Percentiles rank a stretch among this genome's conserved stretches.
phyloP scores from a whole-genome alignment of 805 yeast genomes.

The Schwanniomyces pseudopolymorphus region DNA sequence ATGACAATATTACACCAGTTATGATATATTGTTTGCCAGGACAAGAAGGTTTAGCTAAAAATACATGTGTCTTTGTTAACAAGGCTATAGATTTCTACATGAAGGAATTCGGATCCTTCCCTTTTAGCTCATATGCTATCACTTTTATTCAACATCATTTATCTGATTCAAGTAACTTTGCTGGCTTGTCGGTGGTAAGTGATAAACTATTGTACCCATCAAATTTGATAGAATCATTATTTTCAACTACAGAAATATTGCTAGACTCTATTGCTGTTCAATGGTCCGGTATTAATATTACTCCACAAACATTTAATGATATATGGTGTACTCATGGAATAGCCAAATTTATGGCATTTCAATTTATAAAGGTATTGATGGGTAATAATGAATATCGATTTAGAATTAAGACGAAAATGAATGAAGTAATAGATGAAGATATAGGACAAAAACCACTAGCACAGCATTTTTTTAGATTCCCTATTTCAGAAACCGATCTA shows the following conservation, averaged over 20 bases:
- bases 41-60: constrained; percentile 52
- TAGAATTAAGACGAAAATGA: constrained; percentile 62
- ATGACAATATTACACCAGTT: constrained; percentile 37
- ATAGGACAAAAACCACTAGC: constrained; percentile 82
- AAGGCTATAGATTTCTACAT: constrained; percentile 81
- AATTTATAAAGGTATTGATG: constrained; percentile 66
- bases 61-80: constrained; percentile 73
- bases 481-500: constrained; percentile 60
- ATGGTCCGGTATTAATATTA: constrained; percentile 91
- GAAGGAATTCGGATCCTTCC: constrained; percentile 89
- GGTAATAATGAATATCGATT: constrained; percentile 83
- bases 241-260: constrained; percentile 63
- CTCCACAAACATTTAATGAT: constrained; percentile 76
- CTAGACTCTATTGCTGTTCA: constrained; percentile 77
- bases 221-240: constrained; percentile 74
- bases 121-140: constrained; percentile 78
- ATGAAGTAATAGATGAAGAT: constrained; percentile 69
- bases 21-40: constrained; percentile 66
- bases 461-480: constrained; percentile 61
- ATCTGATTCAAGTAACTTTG: constrained; percentile 56
- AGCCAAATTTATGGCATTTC: constrained; percentile 76
- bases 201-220: constrained; percentile 70
- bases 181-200: constrained; percentile 66
- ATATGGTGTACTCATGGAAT: constrained; percentile 90
- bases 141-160: constrained; percentile 66